Evolutionary conservation across 495 filamentous ascomycete genomes (phyloP), one percentile per base, ranked within the genome.

Genomic region (Hypoxylon cercidicola): DNA sequence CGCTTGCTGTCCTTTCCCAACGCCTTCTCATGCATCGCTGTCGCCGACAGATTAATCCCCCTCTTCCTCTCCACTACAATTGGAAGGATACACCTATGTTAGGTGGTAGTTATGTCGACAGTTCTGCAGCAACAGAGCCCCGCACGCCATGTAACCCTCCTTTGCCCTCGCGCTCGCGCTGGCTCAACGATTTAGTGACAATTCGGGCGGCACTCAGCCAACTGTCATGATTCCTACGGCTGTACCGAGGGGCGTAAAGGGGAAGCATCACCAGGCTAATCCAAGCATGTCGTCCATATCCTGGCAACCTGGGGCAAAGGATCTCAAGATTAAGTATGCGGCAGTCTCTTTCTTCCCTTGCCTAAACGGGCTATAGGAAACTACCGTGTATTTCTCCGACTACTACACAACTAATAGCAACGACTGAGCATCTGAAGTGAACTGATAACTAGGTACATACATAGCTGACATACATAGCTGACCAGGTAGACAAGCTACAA

Each of bases 91-190:
- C 28, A n/a, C n/a, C n/a, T n/a, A n/a, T n/a, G n/a, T n/a, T n/a
- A n/a, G n/a, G n/a, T n/a, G n/a, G 65, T 57, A 68, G 62, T 53
- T 53, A 62, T 46, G 41, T 58, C 47, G 58, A 59, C 13, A 54
- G 46, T 47, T 62, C 50, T 68, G 65, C 49, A 63, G 54, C 49
- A 20, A 20, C 19, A 47, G 34, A 39, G 45, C 65, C 60, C 65
- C 65, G 60, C 65, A 53, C 55, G 34, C 60, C 46, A 68, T 68
- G 65, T 64, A 68, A 68, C 65, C 65, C 60, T 46, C 30, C 30
- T 32, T 11, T 32, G 30, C 30, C 30, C 30, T 32, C 30, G 19
- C 34, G 23, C 23, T 25, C 2, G 23, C 23, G 11, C 32, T 55
- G 47, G 39, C 47, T 60, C 65, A 47, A 23, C 28, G 50, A 12